Evolutionary conservation across 2,329 filamentous ascomycete species (phyloP), one percentile per base, ranked within the genome.

Genomic region (Byssochlamys sp.): DNA sequence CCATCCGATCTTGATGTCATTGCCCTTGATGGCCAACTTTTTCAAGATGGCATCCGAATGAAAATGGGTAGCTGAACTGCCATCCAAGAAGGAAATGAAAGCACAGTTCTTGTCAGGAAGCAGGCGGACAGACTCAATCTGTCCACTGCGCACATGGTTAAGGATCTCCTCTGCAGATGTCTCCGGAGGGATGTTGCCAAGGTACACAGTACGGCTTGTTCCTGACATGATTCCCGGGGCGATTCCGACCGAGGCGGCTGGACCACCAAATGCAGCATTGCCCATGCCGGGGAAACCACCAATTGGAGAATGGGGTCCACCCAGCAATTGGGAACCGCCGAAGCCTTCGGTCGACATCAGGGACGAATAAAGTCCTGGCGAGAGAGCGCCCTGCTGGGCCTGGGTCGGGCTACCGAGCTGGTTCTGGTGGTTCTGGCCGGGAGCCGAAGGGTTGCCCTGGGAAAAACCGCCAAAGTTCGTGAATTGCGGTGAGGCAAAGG

Each of bases 1-100:
- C 94, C 94, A 99, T 61, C 94, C 94, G 67, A 99, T 91, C 81
- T 99, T 99, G 80, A 99, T 96, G 73, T 99, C 94, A 79, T 97
- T 94, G 27, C 92, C 92, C 77, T 95, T 91, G 79, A 99, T 95
- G 67, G 91, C 91, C 71, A 99, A 84, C 82, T 97, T 99, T 82
- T 99, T 99, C 83, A 99, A 84, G 77, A 99, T 99, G 65, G 94
- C 94, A 81, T 99, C 94, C 24, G 94, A 99, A 80, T 99, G 94
- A 78, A 99, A 99, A 73, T 99, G 94, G 25, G 92, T 97, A 57
- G 94, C 94, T 29, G 94, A 96, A 78, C 91, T 96, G 67, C 91
- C 91, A 70, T 99, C 94, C 63, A 99, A 81, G 80, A 99, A 99
- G 6, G 94, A 99, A 72, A 99, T 97, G 81, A 99, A 99, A 58